Percentiles rank a stretch among this genome's conserved stretches.
These are phyloP conservation scores for Didymella pomorum DNA, from an alignment of 2,329 filamentous ascomycete genomes.

Conservation along the genomic window DNA sequence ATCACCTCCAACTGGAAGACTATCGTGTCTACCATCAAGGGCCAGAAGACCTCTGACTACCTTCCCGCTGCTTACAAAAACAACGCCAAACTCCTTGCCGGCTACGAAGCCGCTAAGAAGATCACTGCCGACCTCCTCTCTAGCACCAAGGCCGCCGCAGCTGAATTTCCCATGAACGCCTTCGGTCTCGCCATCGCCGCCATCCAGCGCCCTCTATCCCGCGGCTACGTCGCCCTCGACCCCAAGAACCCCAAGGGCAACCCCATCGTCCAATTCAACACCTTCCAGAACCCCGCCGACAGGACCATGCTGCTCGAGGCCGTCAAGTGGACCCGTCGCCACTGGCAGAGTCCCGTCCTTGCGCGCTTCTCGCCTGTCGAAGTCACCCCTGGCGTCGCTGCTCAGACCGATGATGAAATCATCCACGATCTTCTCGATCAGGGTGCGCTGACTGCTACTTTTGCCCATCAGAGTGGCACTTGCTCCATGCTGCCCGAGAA, in stretches of 20 bases:
- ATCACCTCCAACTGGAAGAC: conserved; percentile 7
- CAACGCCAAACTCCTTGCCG: conserved; percentile 26
- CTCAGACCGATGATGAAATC: conserved; percentile 24
- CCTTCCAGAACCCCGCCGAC: conserved; percentile 47
- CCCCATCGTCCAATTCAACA: conserved; percentile 41
- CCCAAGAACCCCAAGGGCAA: conserved; percentile 36
- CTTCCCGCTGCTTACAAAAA: conserved; percentile 30
- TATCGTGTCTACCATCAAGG: conserved; percentile 10
- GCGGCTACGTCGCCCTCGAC: conserved; percentile 45
- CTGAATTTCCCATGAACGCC: conserved; percentile 25
- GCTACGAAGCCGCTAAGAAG: conserved; percentile 29
- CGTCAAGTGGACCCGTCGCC: conserved; percentile 41
- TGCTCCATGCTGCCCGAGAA: conserved; percentile 29
- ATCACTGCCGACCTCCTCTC: conserved; percentile 30
- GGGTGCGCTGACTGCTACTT: conserved; percentile 8
- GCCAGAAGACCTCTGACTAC: conserved; percentile 16
- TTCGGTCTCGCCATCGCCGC: conserved; percentile 22
- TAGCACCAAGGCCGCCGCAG: conserved; percentile 37
- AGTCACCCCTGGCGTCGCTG: conserved; percentile 29
- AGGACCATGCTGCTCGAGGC: conserved; percentile 36
- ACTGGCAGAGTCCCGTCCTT: conserved; percentile 39
- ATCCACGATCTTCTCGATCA: conserved; percentile 1
- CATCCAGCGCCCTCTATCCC: conserved; percentile 23
- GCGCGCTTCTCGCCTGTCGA: conserved; percentile 41
- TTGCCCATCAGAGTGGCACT: conserved; percentile 22